These are phyloP conservation scores for Candolleomyces efflorescens DNA, from an alignment of 768 basidiomycete species.

Conservation along the genomic window DNA sequence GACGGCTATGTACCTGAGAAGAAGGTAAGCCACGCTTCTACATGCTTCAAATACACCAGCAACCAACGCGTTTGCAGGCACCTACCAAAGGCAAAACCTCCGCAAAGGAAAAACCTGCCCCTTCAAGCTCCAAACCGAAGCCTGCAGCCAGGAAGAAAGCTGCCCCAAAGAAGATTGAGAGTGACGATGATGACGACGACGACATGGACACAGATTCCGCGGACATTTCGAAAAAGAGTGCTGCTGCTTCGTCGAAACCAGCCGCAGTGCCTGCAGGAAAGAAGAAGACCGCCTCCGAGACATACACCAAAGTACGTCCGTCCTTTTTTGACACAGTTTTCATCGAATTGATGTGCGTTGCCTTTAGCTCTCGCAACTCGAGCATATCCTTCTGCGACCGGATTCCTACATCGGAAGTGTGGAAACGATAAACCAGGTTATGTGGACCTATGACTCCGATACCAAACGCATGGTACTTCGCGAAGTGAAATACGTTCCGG, in stretches of 20 bases:
- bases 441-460: slow-evolving; percentile 93
- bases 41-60: background rate
- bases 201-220: slow-evolving; percentile 41
- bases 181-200: slow-evolving; percentile 47
- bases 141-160: slow-evolving; percentile 64
- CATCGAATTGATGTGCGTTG: background rate
- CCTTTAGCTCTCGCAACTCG: slow-evolving; percentile 82
- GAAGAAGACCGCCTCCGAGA: slow-evolving; percentile 90
- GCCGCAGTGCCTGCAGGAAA: slow-evolving; percentile 29
- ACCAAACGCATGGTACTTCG: slow-evolving; percentile 79
- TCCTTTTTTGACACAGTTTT: background rate
- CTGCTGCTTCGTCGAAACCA: background rate
- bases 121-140: slow-evolving; percentile 49
- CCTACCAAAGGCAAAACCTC: slow-evolving; percentile 18
- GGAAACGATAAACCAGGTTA: slow-evolving; percentile 76
- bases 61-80: background rate
- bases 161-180: slow-evolving; percentile 5
- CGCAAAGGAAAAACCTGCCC: slow-evolving; percentile 19
- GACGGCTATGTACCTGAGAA: slow-evolving; percentile 65
- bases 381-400: slow-evolving; percentile 89
- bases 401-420: slow-evolving; percentile 97
- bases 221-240: slow-evolving; percentile 5
- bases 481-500: slow-evolving; percentile 89
- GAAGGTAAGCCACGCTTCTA: slow-evolving; percentile 33
- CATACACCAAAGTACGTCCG: slow-evolving; percentile 73